Percentiles rank a stretch among this genome's conserved stretches.
Conservation (phyloP, 768 basidiomycete genomes). For the Tulasnella sp. region DNA sequence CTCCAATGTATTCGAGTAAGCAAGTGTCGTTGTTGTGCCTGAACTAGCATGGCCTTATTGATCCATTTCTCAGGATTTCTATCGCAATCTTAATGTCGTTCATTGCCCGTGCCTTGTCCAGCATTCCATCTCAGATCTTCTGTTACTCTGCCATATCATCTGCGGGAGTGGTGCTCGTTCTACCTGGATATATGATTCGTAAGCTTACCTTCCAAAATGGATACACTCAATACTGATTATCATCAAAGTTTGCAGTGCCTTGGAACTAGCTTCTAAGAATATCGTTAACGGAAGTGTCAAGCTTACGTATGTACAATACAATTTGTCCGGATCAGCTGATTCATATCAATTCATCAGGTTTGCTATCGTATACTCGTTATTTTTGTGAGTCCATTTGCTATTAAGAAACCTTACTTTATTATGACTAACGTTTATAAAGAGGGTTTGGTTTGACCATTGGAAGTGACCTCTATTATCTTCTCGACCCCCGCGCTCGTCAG, state of each 20-base stretch:
- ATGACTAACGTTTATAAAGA: conserved; percentile 17
- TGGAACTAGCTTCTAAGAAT: conserved; percentile 76
- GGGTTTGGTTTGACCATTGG: conserved; percentile 79
- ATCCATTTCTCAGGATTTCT: conserved; percentile 45
- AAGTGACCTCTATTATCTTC: conserved; percentile 61
- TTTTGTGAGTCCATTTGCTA: conserved; percentile 29
- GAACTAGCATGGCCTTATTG: conserved; percentile 15
- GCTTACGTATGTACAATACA: conserved; percentile 6
- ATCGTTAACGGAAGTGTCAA: conserved; percentile 65
- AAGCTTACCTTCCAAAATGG: conserved; percentile 23
- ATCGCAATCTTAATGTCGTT: conserved; percentile 74
- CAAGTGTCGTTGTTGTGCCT: too few species aligned
- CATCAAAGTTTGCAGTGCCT: conserved; percentile 58
- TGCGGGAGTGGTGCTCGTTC: conserved; percentile 71
- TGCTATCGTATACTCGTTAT: conserved; percentile 75
- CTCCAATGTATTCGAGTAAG: conserved; percentile 86
- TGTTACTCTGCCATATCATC: conserved; percentile 90
- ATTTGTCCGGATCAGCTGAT: background rate
- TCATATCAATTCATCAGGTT: conserved; percentile 39
- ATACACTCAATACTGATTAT: conserved; percentile 5
- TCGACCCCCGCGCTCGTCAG: conserved; percentile 45
- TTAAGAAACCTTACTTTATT: background rate
- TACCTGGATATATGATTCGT: conserved; percentile 82
- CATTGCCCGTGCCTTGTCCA: conserved; percentile 65
- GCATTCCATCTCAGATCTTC: conserved; percentile 62